Percentiles rank a stretch among this genome's conserved stretches.
phyloP scores from a whole-genome alignment of 306 rosid genomes.

The Mimosa bimucronata region DNA sequence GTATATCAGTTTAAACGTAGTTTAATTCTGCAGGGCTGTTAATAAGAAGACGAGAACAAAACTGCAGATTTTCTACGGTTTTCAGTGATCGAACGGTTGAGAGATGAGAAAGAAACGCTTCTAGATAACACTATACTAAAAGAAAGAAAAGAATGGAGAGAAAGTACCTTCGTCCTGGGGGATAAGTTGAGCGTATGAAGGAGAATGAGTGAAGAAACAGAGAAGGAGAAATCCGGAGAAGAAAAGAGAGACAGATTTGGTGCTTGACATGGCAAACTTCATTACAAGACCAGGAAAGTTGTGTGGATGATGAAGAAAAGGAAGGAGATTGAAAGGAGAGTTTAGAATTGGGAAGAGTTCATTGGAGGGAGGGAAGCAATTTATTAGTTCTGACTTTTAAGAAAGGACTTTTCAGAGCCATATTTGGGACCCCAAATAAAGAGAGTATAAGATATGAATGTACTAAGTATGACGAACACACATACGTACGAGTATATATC shows the following conservation, averaged over 20 bases:
- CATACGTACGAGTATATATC: too few species aligned
- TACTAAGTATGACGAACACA: too few species aligned
- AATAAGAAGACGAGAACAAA: background rate
- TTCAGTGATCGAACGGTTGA: background rate
- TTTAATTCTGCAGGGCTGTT: constrained; percentile 5
- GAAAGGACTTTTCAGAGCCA: background rate
- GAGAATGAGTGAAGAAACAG: constrained; percentile 48
- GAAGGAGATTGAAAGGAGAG: background rate
- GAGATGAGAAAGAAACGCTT: background rate
- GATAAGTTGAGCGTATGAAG: constrained; percentile 63
- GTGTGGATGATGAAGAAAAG: background rate
- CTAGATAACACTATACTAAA: background rate
- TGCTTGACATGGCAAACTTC: constrained; percentile 43
- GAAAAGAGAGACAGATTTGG: constrained; percentile 36
- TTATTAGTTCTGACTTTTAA: too few species aligned
- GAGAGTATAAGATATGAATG: too few species aligned
- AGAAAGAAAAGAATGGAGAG: background rate
- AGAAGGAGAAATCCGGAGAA: constrained; percentile 39
- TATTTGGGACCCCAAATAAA: background rate
- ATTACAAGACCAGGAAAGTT: constrained; percentile 13
- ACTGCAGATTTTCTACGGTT: constrained; percentile 12
- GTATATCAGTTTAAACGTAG: background rate
- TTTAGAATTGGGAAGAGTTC: background rate
- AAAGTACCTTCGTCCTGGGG: constrained; percentile 75
- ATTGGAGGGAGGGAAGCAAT: constrained; percentile 27